These are phyloP conservation scores for Ganoderma lucidum DNA, from an alignment of 1,284 basidiomycete species.

Conservation along the genomic window DNA sequence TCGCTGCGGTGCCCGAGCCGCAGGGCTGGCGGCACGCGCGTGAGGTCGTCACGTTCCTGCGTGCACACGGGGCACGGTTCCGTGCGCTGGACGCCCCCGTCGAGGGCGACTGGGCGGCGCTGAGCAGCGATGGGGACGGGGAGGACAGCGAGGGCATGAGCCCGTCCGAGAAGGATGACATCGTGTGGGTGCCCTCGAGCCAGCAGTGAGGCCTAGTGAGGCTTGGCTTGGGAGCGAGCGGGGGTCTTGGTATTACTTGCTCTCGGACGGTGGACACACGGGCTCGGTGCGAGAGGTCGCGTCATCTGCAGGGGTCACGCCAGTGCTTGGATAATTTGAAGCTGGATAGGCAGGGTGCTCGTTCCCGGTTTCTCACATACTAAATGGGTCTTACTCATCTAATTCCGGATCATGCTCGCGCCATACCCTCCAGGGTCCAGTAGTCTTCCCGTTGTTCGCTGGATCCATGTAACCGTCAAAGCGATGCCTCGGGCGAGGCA, in stretches of 20 bases:
- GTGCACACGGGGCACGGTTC: slow-evolving; percentile 69
- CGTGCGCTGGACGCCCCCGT: slow-evolving; percentile 54
- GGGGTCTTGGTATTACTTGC: not conserved
- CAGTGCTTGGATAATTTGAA: not conserved
- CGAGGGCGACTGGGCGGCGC: slow-evolving; percentile 68
- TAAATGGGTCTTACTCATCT: slow-evolving; percentile 12
- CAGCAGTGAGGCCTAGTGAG: slow-evolving; percentile 18
- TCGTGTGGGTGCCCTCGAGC: slow-evolving; percentile 47
- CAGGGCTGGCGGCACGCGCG: slow-evolving; percentile 64
- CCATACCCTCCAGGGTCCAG: not conserved
- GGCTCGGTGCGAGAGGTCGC: too few relatives aligned
- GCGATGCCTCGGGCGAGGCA: not conserved
- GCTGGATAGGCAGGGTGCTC: not conserved
- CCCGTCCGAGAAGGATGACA: slow-evolving; percentile 42
- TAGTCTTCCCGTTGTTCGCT: not conserved
- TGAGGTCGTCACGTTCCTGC: slow-evolving; percentile 73
- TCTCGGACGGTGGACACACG: not conserved
- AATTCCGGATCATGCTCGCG: slow-evolving; percentile 11
- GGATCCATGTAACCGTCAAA: not conserved
- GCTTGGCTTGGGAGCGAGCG: not conserved
- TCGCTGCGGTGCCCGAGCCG: slow-evolving; percentile 36
- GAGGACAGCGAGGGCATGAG: slow-evolving; percentile 44
- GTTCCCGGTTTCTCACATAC: not conserved
- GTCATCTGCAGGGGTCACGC: not conserved
- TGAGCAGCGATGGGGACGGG: slow-evolving; percentile 68